These are phyloP conservation scores for Xenosphaeropsis pyriputrescens DNA, from an alignment of 2,329 filamentous ascomycete species.

Conservation along the genomic window DNA sequence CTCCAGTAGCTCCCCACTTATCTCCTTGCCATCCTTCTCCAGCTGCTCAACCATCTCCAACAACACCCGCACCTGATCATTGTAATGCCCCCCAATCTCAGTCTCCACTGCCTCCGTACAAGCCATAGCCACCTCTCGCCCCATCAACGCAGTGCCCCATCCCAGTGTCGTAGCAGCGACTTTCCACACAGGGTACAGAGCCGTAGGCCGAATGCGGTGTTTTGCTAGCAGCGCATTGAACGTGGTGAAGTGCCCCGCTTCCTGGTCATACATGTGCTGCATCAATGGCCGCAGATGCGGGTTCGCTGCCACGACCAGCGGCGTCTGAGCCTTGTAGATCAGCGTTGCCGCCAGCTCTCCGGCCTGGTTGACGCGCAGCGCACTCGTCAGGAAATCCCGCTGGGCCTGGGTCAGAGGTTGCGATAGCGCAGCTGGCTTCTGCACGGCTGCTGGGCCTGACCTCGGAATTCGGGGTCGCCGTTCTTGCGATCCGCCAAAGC, in stretches of 20 bases:
- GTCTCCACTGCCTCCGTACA: slow-evolving; percentile 98
- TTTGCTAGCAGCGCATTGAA: slow-evolving; percentile 75
- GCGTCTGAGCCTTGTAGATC: slow-evolving; percentile 84
- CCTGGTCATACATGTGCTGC: slow-evolving; percentile 97
- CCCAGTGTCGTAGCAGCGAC: slow-evolving; percentile 67
- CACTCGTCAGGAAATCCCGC: slow-evolving; percentile 59
- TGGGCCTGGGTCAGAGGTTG: slow-evolving; percentile 52
- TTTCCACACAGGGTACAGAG: slow-evolving; percentile 84
- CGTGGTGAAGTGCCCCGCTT: slow-evolving; percentile 70
- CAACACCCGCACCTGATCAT: slow-evolving; percentile 72
- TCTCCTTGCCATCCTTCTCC: slow-evolving; percentile 62
- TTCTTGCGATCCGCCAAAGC: not conserved
- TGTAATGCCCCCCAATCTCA: slow-evolving; percentile 93
- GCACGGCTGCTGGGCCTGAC: slow-evolving; percentile 15
- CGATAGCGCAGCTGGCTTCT: slow-evolving; percentile 5
- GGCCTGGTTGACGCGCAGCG: slow-evolving; percentile 90
- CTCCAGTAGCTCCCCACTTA: slow-evolving; percentile 62
- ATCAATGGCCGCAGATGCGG: slow-evolving; percentile 83
- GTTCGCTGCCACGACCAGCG: slow-evolving; percentile 62
- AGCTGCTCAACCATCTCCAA: slow-evolving; percentile 69
- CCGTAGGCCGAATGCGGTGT: slow-evolving; percentile 84
- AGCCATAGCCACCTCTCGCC: slow-evolving; percentile 91
- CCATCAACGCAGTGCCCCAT: slow-evolving; percentile 80
- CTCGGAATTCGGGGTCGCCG: slow-evolving; percentile 13
- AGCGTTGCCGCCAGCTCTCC: slow-evolving; percentile 93